Conservation (phyloP, 331 rosid species). For the Telfairia occidentalis region DNA sequence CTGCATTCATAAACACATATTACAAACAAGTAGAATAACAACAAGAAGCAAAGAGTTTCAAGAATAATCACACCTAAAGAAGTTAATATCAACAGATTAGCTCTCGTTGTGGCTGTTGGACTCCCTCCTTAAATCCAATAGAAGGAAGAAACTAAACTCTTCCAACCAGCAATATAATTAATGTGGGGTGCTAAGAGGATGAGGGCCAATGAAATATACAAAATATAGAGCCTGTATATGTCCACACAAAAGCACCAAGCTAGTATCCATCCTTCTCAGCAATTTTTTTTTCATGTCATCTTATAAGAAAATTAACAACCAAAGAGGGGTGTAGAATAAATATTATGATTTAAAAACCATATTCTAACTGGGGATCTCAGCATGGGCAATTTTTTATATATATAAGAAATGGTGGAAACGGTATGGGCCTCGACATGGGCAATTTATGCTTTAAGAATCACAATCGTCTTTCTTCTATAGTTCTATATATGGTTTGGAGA, state of each 20-base stretch:
- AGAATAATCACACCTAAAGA: background rate
- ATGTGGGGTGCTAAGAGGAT: background rate
- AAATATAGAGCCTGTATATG: background rate
- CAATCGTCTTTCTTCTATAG: too few relatives aligned
- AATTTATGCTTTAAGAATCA: too few relatives aligned
- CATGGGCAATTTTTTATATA: too few relatives aligned
- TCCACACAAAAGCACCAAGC: background rate
- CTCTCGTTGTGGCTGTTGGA: background rate
- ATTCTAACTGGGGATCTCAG: too few relatives aligned
- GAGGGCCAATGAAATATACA: background rate
- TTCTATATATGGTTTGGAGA: too few relatives aligned
- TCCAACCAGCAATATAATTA: background rate
- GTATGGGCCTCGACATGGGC: too few relatives aligned
- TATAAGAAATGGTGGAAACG: too few relatives aligned
- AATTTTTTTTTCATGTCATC: too few relatives aligned
- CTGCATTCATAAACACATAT: slow-evolving; percentile 34
- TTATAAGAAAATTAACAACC: too few relatives aligned
- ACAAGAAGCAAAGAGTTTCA: background rate
- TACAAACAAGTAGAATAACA: background rate
- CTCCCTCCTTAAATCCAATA: background rate
- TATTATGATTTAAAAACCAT: too few relatives aligned
- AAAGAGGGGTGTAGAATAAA: too few relatives aligned
- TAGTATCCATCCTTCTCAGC: too few relatives aligned
- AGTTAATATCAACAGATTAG: background rate
- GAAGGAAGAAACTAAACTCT: background rate